A percentile compares a stretch with the other conserved stretches of the same genome.
phyloP scores from a whole-genome alignment of 176 grass and related monocot species.

The Eragrostis nindensis region DNA sequence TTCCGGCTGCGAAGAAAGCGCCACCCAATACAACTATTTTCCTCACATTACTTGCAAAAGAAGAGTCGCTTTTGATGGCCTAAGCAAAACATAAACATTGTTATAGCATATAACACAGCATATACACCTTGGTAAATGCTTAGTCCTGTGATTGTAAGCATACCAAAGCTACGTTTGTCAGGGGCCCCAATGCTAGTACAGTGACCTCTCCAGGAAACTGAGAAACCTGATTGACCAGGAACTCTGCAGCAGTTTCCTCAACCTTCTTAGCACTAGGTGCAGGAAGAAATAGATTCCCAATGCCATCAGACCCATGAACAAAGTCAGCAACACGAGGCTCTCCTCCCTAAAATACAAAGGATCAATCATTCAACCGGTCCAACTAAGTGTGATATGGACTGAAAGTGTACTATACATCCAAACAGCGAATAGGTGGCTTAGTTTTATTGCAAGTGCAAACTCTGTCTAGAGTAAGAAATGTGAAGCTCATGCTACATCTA shows the following conservation, averaged over 20 bases:
- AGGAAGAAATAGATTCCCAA: slow-evolving; percentile 88
- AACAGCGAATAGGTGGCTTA: slow-evolving; percentile 10
- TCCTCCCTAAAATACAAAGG: slow-evolving; percentile 66
- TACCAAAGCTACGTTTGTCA: slow-evolving; percentile 95
- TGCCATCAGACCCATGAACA: slow-evolving; percentile 91
- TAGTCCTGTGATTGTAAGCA: slow-evolving; percentile 16
- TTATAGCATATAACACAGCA: slow-evolving; percentile 3
- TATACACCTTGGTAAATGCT: neutral
- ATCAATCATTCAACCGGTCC: slow-evolving; percentile 9
- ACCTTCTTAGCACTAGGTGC: slow-evolving; percentile 63
- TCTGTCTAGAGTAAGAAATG: slow-evolving; percentile 31
- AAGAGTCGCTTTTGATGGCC: slow-evolving; percentile 82
- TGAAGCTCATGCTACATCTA: slow-evolving; percentile 19
- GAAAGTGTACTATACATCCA: neutral
- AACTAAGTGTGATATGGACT: slow-evolving; percentile 1
- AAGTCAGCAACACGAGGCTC: slow-evolving; percentile 66
- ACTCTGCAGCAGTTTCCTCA: slow-evolving; percentile 76
- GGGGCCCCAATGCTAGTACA: slow-evolving; percentile 83
- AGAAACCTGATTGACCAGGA: slow-evolving; percentile 84
- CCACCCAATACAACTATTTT: slow-evolving; percentile 92
- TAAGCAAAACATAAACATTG: slow-evolving; percentile 39
- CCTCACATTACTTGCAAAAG: slow-evolving; percentile 89
- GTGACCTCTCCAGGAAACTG: slow-evolving; percentile 78
- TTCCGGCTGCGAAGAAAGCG: slow-evolving; percentile 75
- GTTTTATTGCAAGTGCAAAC: neutral